Base-by-base conservation (phyloP, 2,329 filamentous ascomycete genomes). In the Graphilbum fragrans region DNA sequence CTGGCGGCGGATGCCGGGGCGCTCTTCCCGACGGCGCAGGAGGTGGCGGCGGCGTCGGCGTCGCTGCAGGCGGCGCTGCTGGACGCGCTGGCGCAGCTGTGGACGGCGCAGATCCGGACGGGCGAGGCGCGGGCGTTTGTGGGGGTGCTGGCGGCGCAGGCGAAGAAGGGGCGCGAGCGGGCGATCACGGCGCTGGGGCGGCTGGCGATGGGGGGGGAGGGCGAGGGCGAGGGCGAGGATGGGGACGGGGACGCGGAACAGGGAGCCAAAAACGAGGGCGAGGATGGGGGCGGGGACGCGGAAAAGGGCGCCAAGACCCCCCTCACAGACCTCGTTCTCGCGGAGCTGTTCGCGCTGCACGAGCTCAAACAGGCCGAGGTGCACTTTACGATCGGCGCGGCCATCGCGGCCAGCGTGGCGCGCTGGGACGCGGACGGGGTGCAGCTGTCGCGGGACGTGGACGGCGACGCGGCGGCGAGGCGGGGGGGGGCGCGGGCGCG, bases 331-430 rank as follows among this genome's bases (percentile, higher is more conserved):
- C 62, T 68, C 10, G 72, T 94, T 6, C 61, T 86, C 12, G 69
- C 77, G 11, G 77, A 74, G 22, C 64, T 96, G 0, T 84, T 88
- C 55, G 70, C 70, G 10, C 66, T 96, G 3, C 82, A 93, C 51
- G 87, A 94, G 55, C 76, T 92, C 35, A 85, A 85, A 50, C 82
- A 87, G 50, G 76, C 84, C 0, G 90, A 96, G 57, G 73, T 88
- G 2, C 90, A 95, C 47, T 95, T 98, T 55, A 77, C 86, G 0
- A 78, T 94, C 22, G 92, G 92, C 14, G 88, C 94, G 56, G 86
- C 92, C 12, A 72, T 96, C 41, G 82, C 83, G 37, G 83, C 83
- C 37, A 74, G 82, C 7, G 73, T 85, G 31, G 77, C 73, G 31
- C 80, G 88, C 32, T 96, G 90, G 88, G 73, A 83, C 27, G 93